Base-by-base conservation (phyloP, 1,139 yeast genomes). In the Pichia sp. region DNA sequence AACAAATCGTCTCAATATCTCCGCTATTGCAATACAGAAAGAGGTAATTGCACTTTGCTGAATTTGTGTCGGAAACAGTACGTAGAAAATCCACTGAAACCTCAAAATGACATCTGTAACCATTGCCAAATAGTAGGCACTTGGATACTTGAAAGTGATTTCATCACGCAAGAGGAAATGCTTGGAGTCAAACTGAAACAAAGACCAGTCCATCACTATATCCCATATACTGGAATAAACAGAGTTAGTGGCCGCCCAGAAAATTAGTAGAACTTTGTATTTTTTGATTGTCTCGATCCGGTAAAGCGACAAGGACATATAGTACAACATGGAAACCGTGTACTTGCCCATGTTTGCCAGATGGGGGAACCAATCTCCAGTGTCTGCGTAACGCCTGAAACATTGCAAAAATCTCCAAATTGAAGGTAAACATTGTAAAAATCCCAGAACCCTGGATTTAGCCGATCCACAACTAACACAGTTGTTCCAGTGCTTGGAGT, bases 321-420 rank as follows among this genome's bases (percentile, higher is more conserved):
- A 85, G 70, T 88, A 90, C 30, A 80, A 62, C 2, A 88, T 78
- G 1, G 90, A 79, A 40, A 86, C 71, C 1, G 79, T 66, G 68
- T 92, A 93, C 69, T 93, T 93, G 47, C 76, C 64, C 77, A 90
- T 89, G 66, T 93, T 93, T n/a, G 96, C 93, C 58, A 93, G 72
- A 76, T 93, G 99, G 1, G 99, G 99, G 67, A 93, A 95, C 87
- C 92, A 85, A 65, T 92, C 97, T 1, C 95, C 93, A 0, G 97
- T 87, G 67, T 93, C 99, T 51, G 85, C 81, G 68, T 79, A 93
- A 79, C 99, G 95, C 63, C 99, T 76, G 34, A 86, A 69, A 70
- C 99, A 93, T 69, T 93, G 99, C 54, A 92, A 68, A 53, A 87
- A 81, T 72, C 99, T 87, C 90, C 96, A 90, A 47, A 90, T 80